These are phyloP conservation scores for Trichophyton simii DNA, from an alignment of 2,329 filamentous ascomycete genomes.

Conservation along the genomic window DNA sequence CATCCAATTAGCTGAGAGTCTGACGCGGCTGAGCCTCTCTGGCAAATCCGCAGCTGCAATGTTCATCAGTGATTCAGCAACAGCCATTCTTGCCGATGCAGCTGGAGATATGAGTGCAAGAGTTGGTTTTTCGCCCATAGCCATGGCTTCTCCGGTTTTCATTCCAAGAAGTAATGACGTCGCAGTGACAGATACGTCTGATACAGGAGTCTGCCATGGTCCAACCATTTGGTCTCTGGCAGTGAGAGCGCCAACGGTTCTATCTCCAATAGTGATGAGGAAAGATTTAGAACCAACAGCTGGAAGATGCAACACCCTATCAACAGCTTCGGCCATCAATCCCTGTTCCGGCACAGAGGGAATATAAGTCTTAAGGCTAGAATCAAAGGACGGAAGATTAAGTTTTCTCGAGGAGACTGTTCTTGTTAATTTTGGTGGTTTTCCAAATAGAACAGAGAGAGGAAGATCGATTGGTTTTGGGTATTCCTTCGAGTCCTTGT, in stretches of 20 bases:
- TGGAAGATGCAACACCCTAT: conserved; percentile 71
- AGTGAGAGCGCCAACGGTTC: conserved; percentile 79
- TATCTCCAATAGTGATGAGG: conserved; percentile 90
- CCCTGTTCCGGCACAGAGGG: conserved; percentile 42
- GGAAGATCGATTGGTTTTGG: conserved; percentile 77
- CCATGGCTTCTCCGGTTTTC: conserved; percentile 86
- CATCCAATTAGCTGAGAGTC: conserved; percentile 98
- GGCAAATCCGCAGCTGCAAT: conserved; percentile 66
- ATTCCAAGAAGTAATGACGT: conserved; percentile 63
- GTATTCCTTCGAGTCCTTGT: conserved; percentile 62
- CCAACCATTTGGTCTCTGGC: conserved; percentile 91
- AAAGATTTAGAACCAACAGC: conserved; percentile 95
- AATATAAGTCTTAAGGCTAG: conserved; percentile 55
- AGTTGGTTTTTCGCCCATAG: conserved; percentile 85
- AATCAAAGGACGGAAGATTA: conserved; percentile 59
- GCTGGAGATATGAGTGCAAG: conserved; percentile 80
- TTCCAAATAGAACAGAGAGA: conserved; percentile 79
- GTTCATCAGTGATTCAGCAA: conserved; percentile 88
- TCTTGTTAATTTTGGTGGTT: conserved; percentile 67
- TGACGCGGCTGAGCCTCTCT: conserved; percentile 63
- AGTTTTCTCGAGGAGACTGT: conserved; percentile 59
- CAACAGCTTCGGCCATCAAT: conserved; percentile 55
- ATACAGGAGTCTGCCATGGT: conserved; percentile 87
- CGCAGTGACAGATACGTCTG: conserved; percentile 85
- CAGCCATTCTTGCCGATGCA: conserved; percentile 90